Conservation (phyloP, 352 stramenopile species). For the Phytopythium delawarense region DNA sequence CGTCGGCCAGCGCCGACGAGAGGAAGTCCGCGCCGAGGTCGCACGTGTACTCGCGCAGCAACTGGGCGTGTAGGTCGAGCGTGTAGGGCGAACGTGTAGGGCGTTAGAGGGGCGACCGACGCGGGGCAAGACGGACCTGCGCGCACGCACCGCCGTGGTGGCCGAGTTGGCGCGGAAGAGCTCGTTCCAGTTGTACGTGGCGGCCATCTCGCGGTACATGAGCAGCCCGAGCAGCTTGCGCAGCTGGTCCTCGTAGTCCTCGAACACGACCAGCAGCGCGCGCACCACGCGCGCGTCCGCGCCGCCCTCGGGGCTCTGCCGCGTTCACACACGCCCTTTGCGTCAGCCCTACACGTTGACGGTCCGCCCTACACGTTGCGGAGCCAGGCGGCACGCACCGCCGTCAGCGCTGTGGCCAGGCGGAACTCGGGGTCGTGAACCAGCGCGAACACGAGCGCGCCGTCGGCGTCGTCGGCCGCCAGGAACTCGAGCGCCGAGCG, state of each 20-base stretch:
- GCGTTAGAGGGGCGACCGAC: background rate
- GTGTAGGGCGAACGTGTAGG: background rate
- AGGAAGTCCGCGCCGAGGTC: constrained; percentile 67
- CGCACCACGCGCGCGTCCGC: constrained; percentile 56
- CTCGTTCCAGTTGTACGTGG: constrained; percentile 79
- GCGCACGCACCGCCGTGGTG: constrained; percentile 46
- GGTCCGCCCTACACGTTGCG: background rate
- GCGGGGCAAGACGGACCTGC: too few relatives aligned
- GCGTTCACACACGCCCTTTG: constrained; percentile 1
- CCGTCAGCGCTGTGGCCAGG: constrained; percentile 50
- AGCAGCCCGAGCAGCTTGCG: constrained; percentile 59
- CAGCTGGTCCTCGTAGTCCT: constrained; percentile 68
- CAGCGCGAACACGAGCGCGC: constrained; percentile 66
- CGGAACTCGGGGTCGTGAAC: constrained; percentile 78
- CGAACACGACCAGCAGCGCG: constrained; percentile 71
- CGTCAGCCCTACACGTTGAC: background rate
- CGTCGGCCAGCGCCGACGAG: constrained; percentile 43
- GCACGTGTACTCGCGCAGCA: constrained; percentile 77
- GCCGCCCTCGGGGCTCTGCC: constrained; percentile 16
- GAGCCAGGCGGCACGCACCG: constrained; percentile 18
- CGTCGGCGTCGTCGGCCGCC: constrained; percentile 56
- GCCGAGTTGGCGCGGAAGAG: constrained; percentile 78
- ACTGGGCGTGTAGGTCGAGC: constrained; percentile 13
- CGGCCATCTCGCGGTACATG: constrained; percentile 77
- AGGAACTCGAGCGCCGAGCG: constrained; percentile 64